Evolutionary conservation across 352 stramenopile species (phyloP), one percentile per base, ranked within the genome.

Genomic region (Phytophthora tubulina): DNA sequence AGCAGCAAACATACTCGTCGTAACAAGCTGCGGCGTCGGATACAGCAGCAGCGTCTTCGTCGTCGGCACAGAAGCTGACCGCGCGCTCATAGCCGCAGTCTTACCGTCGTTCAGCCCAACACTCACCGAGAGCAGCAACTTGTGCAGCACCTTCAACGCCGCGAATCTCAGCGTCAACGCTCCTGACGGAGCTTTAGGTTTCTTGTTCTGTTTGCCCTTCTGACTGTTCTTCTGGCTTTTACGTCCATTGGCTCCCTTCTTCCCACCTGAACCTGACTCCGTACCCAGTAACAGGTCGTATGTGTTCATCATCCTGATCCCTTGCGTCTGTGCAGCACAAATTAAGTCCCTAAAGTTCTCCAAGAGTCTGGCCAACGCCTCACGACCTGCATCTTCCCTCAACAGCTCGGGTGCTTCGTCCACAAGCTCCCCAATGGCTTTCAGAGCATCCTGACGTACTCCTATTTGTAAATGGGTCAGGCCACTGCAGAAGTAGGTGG

Each of bases 341-440:
- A 96, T 82, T 21, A 94, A 71, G 52, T 94, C 86, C 35, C 79
- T 75, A 44, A 96, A 94, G 72, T 94, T 96, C 64, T 96, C 88
- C 36, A 96, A 72, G 45, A 96, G 46, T 6, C 84, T 81, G 0
- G 84, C 86, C 17, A 92, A 65, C 11, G 86, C 76, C 38, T 94
- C 85, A 11, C 78, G 55, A 0, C 81, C 81, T 33, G 82, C 82
- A 31, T 90, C 74, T 41, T 88, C 54, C 32, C 79, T 79, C 15
- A 96, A 53, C 6, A 94, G 63, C 48, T 89, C 79, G 0, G 88
- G 84, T 10, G 76, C 80, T 39, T 80, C 70, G 9, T 94, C 86
- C 27, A 96, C 77, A 17, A 94, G 36, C 27, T 80, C 79, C 3
- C 76, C 80, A 62, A 96, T 96, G n/a, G 82, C 82, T 21, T 78